Conservation (phyloP, 1,139 yeast genomes). For the Zygotorulaspora mrakii region DNA sequence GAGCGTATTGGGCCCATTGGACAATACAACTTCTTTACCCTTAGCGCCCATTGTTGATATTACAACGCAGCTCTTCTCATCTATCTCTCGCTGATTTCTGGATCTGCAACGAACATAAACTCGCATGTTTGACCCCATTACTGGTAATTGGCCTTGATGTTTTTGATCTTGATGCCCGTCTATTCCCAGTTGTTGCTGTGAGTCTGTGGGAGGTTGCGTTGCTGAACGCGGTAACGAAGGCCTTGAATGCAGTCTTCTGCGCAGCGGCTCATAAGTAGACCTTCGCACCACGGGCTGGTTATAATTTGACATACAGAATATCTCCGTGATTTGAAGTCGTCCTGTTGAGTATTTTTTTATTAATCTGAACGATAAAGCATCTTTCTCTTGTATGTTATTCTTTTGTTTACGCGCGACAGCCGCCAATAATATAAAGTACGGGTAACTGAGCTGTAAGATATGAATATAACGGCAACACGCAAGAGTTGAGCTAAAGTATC, state of each 20-base stretch:
- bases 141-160: not conserved
- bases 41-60: constrained; percentile 41
- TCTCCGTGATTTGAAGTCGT: too few species aligned
- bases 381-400: not conserved
- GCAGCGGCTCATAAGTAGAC: constrained; percentile 2
- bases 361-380: too few species aligned
- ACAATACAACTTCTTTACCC: constrained; percentile 40
- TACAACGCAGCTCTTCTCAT: constrained; percentile 63
- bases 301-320: not conserved
- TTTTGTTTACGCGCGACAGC: constrained; percentile 4
- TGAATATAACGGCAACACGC: too few species aligned
- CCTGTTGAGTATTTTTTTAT: too few species aligned
- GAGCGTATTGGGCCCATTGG: constrained; percentile 24
- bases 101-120: constrained; percentile 84
- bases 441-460: not conserved
- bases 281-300: not conserved
- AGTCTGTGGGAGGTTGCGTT: constrained; percentile 4
- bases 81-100: constrained; percentile 61
- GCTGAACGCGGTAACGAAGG: constrained; percentile 3
- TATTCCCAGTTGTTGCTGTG: constrained; percentile 3
- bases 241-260: not conserved
- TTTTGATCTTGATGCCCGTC: constrained; percentile 2
- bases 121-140: constrained; percentile 48
- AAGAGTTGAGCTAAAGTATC: too few species aligned
- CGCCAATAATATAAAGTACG: constrained; percentile 4